Base-by-base conservation (phyloP, 2,329 filamentous ascomycete species). In the Trichoderma breve region DNA sequence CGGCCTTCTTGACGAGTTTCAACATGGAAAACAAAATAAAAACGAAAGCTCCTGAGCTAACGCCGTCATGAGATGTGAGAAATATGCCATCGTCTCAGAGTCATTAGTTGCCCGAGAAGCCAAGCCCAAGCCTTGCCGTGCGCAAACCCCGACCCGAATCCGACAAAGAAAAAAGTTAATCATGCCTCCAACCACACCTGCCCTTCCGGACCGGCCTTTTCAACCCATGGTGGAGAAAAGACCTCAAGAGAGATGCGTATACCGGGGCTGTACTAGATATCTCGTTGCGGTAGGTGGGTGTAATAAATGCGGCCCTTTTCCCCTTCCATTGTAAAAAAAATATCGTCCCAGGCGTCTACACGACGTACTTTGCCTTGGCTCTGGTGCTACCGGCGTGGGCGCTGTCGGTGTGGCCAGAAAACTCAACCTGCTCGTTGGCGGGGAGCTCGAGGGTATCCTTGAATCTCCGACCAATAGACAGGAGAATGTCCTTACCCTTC, bases 401-500 rank as follows among this genome's bases (percentile, higher is more conserved):
- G 77, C 93, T 93, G 77, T 99, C 97, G 21, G 94, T 97, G 85
- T 99, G 96, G 73, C 96, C 96, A 24, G 94, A 97, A 85, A 98
- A 99, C 84, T 99, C 97, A 73, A 99, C 90, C 73, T 86, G 82
- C 81, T 98, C 96, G 73, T 85, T 87, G 71, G 90, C 83, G 73
- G 92, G 92, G 73, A 99, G 86, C 81, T 93, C 91, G 71, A 99
- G 87, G 30, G 97, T 91, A 76, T 94, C 92, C 90, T 99, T 99
- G 90, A 99, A 98, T 75, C 91, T 91, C 76, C 87, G 89, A 77
- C 96, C 96, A 78, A 99, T 97, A 78, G 89, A 88, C 85, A 93
- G 86, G 72, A 99, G 88, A 61, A 95, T 89, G 71, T 96, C 92
- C 84, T 91, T 92, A 79, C 93, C 93, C 87, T 97, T 96, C 78